Conservation (phyloP, 1,284 basidiomycete species). For the Cerrena zonata region DNA sequence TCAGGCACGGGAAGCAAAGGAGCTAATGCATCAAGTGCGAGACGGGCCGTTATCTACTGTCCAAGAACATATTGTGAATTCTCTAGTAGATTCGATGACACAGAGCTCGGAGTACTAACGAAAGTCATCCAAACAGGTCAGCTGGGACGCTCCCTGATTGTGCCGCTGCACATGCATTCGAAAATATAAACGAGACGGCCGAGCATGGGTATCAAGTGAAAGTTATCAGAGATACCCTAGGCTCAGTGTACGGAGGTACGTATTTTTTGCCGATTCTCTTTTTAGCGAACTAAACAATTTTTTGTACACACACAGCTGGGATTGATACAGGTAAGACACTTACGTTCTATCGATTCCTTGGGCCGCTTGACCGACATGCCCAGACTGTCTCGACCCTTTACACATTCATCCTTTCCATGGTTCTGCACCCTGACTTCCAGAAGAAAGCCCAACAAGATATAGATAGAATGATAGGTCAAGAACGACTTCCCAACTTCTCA, state of each 20-base stretch:
- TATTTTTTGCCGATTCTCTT: not conserved
- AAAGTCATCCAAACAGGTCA: not conserved
- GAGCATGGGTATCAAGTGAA: not conserved
- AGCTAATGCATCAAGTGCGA: constrained; percentile 5
- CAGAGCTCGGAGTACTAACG: not conserved
- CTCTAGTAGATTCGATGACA: not conserved
- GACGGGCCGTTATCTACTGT: constrained; percentile 7
- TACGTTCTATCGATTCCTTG: not conserved
- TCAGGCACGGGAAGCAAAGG: constrained; percentile 32
- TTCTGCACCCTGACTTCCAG: constrained; percentile 17
- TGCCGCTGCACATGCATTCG: not conserved
- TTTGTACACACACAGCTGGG: not conserved
- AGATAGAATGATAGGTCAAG: constrained; percentile 16
- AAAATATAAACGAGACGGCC: not conserved
- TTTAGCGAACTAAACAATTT: not conserved
- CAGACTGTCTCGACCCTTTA: constrained; percentile 17
- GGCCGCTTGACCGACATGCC: no score
- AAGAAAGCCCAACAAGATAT: constrained; percentile 23
- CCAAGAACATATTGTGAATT: constrained; percentile 4
- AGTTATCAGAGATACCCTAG: not conserved
- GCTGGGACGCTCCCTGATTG: not conserved
- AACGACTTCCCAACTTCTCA: constrained; percentile 14
- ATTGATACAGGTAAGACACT: constrained; percentile 1
- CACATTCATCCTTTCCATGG: constrained; percentile 19
- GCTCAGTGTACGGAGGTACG: constrained; percentile 7